Base-by-base conservation (phyloP, 371 early-diverging fungal species). In the Rhizopus delemar region DNA sequence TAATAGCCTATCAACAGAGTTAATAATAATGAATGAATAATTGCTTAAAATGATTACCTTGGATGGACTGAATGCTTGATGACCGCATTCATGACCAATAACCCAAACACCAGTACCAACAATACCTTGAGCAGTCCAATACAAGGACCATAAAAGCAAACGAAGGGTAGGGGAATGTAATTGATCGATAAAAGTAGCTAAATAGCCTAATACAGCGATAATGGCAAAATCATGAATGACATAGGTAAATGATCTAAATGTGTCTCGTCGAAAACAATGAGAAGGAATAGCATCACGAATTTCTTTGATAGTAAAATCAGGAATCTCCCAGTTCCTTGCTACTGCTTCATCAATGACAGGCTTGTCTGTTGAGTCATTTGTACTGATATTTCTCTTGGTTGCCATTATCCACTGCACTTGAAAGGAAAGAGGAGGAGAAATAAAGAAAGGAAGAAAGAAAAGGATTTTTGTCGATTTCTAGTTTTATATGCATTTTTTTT, bases 61-160 rank as follows among this genome's bases (percentile, higher is more conserved):
- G 76, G 85, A 84, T 61, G 87, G 80, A 38, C 90, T 90, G 81
- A 91, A 95, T 1, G 89, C 85, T 56, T 86, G 89, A 68, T 93
- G 95, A 6, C 93, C 95, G 63, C 89, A 86, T 69, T 90, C 94
- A 72, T 94, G 95, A 48, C 93, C 95, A 57, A 93, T 78, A 33
- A 93, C 91, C 95, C 95, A 94, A 53, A 92, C 53, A 41, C 95
- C 95, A 22, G 93, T 93, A 63, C 84, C 81, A 29, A 92, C 88
- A 43, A 90, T 77, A 51, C 94, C 94, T 75, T 91, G 92, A 38
- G 74, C 67, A 43, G 86, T 66, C 91, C 93, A 92, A 83, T 92
- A 93, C 28, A 73, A 39, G 4, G 84, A 77, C 95, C 95, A 93
- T 0, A 87, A 79, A 9, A 80, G 65, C 43, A 63, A 69, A 13